phyloP scores from a whole-genome alignment of 2,329 filamentous ascomycete species.

The Microascus cirrosus region DNA sequence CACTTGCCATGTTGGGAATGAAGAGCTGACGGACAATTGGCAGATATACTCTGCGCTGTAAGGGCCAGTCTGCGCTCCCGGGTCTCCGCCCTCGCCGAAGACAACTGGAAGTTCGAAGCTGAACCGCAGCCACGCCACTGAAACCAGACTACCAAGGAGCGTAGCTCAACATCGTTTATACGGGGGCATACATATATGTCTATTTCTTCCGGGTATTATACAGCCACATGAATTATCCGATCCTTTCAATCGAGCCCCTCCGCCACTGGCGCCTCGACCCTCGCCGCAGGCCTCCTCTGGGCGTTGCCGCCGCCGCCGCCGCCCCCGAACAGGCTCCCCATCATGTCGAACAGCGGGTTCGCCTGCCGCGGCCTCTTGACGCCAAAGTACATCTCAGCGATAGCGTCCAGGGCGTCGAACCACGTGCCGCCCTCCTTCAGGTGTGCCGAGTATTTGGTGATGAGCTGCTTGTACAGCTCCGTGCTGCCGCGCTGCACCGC shows the following conservation, averaged over 20 bases:
- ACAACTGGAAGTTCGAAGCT: constrained; percentile 86
- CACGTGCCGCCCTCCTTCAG: constrained; percentile 69
- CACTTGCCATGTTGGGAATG: neutral
- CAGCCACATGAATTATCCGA: constrained; percentile 6
- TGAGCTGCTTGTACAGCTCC: constrained; percentile 75
- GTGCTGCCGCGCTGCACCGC: constrained; percentile 67
- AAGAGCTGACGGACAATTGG: neutral
- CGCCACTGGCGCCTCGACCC: constrained; percentile 37
- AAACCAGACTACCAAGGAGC: neutral
- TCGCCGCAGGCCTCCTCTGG: constrained; percentile 27
- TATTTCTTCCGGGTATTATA: constrained; percentile 3
- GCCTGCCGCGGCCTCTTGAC: constrained; percentile 81
- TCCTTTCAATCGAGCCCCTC: constrained; percentile 46
- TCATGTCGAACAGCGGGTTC: constrained; percentile 95
- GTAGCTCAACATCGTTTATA: neutral
- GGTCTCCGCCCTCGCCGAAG: constrained; percentile 63
- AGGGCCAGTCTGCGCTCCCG: constrained; percentile 61
- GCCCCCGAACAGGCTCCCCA: constrained; percentile 87
- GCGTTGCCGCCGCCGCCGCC: neutral
- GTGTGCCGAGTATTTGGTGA: constrained; percentile 68
- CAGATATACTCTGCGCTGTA: constrained; percentile 60
- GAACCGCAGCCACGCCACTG: constrained; percentile 1
- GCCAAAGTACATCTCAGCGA: constrained; percentile 95
- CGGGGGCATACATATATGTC: neutral
- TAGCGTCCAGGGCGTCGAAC: constrained; percentile 72